phyloP scores from a whole-genome alignment of 1,284 basidiomycete species.

The Dichomitus squalens region DNA sequence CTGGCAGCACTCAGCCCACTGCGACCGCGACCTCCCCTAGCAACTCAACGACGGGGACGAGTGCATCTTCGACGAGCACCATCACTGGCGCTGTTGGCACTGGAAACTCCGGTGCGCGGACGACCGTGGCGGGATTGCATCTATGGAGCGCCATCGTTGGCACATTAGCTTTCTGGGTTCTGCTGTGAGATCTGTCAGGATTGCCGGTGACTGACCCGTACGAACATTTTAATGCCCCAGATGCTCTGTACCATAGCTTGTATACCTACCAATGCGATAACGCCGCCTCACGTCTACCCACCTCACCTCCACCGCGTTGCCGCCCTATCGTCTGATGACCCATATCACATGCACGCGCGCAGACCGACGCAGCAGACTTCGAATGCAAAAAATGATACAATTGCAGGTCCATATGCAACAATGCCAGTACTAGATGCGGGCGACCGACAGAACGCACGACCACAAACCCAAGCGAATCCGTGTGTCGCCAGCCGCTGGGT shows the following conservation, averaged over 20 bases:
- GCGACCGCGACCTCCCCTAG: background rate
- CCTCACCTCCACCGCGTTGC: background rate
- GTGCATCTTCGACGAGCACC: background rate
- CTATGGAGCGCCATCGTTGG: background rate
- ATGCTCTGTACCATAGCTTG: background rate
- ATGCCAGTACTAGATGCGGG: background rate
- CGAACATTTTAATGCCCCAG: background rate
- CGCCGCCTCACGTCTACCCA: background rate
- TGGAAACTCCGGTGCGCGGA: slow-evolving; percentile 1
- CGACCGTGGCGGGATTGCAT: background rate
- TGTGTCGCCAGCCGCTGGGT: background rate
- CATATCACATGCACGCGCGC: background rate
- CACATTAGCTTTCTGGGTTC: background rate
- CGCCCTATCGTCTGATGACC: background rate
- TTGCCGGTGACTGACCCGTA: background rate
- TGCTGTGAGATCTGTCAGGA: slow-evolving; percentile 1
- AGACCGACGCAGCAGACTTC: background rate
- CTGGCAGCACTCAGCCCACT: background rate
- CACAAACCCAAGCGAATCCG: background rate
- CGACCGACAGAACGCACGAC: background rate
- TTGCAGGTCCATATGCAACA: slow-evolving; percentile 5
- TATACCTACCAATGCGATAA: slow-evolving; percentile 1
- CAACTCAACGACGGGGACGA: background rate
- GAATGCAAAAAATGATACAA: slow-evolving; percentile 8
- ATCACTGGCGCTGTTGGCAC: background rate